phyloP scores from a whole-genome alignment of 2,329 filamentous ascomycete genomes.

The Zopfia rhizophila region DNA sequence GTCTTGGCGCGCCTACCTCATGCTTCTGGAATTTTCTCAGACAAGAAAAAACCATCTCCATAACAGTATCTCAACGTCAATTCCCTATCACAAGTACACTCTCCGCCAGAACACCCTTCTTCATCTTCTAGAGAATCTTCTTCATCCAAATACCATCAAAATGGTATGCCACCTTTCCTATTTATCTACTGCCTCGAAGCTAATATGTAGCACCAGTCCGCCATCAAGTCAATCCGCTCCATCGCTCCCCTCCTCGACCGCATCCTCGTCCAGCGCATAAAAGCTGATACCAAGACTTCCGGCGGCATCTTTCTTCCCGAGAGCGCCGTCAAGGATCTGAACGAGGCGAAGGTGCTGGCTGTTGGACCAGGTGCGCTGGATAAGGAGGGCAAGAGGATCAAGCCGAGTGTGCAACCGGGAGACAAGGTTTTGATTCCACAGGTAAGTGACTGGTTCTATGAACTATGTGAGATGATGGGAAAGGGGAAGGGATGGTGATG shows the following conservation, averaged over 20 bases:
- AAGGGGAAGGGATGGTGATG: neutral
- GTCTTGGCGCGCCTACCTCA: neutral
- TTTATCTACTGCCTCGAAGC: neutral
- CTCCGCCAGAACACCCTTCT: slow-evolving; percentile 1
- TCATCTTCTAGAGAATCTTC: slow-evolving; percentile 1
- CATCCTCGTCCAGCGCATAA: slow-evolving; percentile 96
- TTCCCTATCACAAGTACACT: slow-evolving; percentile 4
- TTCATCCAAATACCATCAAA: slow-evolving; percentile 11
- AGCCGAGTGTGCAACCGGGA: slow-evolving; percentile 82
- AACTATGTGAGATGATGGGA: neutral
- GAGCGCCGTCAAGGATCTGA: slow-evolving; percentile 96
- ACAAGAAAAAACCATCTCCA: slow-evolving; percentile 6
- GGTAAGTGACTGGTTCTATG: slow-evolving; percentile 66
- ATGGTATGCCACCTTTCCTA: slow-evolving; percentile 16
- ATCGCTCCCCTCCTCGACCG: slow-evolving; percentile 97
- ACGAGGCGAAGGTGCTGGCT: slow-evolving; percentile 95
- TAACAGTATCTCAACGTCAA: slow-evolving; percentile 1
- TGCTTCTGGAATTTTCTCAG: slow-evolving; percentile 21
- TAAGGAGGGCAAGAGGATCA: slow-evolving; percentile 87
- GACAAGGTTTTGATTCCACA: slow-evolving; percentile 97
- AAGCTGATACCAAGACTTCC: slow-evolving; percentile 96
- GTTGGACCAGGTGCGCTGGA: slow-evolving; percentile 90
- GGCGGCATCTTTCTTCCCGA: slow-evolving; percentile 98
- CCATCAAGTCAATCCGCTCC: slow-evolving; percentile 93
- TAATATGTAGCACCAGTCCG: slow-evolving; percentile 47